These are phyloP conservation scores for Nigrospora oryzae DNA, from an alignment of 2,329 filamentous ascomycete genomes.

Conservation along the genomic window DNA sequence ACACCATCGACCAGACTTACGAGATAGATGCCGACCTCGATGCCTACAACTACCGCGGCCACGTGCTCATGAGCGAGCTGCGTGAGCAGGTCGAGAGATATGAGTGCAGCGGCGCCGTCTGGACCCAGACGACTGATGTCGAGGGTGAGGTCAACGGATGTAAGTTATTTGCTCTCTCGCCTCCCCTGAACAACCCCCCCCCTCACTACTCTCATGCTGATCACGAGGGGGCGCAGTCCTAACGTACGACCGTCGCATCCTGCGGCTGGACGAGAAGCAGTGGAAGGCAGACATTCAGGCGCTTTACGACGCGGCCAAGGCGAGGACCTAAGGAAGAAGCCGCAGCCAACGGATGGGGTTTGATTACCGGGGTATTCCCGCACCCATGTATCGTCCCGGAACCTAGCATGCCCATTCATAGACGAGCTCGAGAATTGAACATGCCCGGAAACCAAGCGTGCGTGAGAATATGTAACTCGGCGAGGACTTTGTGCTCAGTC, in stretches of 20 bases:
- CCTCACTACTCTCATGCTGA: background rate
- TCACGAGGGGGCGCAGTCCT: slow-evolving; percentile 28
- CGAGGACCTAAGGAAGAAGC: slow-evolving; percentile 2
- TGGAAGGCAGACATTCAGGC: slow-evolving; percentile 53
- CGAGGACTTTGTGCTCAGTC: no score
- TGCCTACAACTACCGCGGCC: slow-evolving; percentile 59
- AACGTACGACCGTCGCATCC: slow-evolving; percentile 57
- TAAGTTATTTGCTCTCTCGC: background rate
- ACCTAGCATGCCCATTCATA: no score
- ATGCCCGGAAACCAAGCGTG: no score
- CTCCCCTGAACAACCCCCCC: no score
- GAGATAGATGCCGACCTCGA: slow-evolving; percentile 51
- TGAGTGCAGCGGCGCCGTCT: slow-evolving; percentile 59
- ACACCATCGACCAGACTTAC: slow-evolving; percentile 57
- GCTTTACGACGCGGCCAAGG: slow-evolving; percentile 46
- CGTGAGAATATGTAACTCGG: no score
- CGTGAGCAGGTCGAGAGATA: slow-evolving; percentile 51
- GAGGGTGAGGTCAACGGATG: slow-evolving; percentile 65
- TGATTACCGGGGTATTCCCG: no score
- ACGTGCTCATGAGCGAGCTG: slow-evolving; percentile 51
- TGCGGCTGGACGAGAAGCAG: slow-evolving; percentile 46
- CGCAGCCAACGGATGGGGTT: no score
- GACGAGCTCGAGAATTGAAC: no score
- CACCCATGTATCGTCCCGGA: no score
- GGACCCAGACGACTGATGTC: slow-evolving; percentile 68